Evolutionary conservation across 345 rosid species (phyloP).

Genomic region (Aquilaria malaccensis): DNA sequence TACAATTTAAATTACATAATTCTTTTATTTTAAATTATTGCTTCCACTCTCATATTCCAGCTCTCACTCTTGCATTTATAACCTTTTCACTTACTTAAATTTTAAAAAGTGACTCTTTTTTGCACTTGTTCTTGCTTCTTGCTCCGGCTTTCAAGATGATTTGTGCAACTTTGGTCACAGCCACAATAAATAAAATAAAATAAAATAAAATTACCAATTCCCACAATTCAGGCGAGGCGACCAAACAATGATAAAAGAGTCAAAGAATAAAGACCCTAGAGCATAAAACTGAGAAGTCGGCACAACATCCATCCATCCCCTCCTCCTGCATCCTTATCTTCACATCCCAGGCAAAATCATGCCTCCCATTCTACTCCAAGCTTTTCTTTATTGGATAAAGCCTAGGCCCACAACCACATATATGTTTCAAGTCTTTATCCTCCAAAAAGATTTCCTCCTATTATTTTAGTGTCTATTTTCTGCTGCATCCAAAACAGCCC

Average conservation of each 20-base stretch:
- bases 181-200: too few relatives aligned
- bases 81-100: too few relatives aligned
- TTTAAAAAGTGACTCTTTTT: too few relatives aligned
- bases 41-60: too few relatives aligned
- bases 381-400: slow-evolving; percentile 11
- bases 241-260: not conserved
- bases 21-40: too few relatives aligned
- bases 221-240: too few relatives aligned
- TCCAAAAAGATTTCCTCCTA: slow-evolving; percentile 1
- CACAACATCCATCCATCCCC: slow-evolving; percentile 7
- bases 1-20: too few relatives aligned
- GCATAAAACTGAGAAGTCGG: not conserved
- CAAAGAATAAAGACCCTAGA: not conserved
- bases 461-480: not conserved
- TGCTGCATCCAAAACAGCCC: not conserved
- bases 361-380: slow-evolving; percentile 15
- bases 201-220: too few relatives aligned
- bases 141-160: too few relatives aligned
- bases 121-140: too few relatives aligned
- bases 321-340: slow-evolving; percentile 20
- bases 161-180: too few relatives aligned
- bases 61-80: too few relatives aligned
- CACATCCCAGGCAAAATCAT: slow-evolving; percentile 17
- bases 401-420: slow-evolving; percentile 26
- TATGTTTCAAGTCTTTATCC: slow-evolving; percentile 8